Percentiles rank a stretch among this genome's conserved stretches.
These are phyloP conservation scores for Nakataea oryzae DNA, from an alignment of 2,329 filamentous ascomycete genomes.

Conservation along the genomic window DNA sequence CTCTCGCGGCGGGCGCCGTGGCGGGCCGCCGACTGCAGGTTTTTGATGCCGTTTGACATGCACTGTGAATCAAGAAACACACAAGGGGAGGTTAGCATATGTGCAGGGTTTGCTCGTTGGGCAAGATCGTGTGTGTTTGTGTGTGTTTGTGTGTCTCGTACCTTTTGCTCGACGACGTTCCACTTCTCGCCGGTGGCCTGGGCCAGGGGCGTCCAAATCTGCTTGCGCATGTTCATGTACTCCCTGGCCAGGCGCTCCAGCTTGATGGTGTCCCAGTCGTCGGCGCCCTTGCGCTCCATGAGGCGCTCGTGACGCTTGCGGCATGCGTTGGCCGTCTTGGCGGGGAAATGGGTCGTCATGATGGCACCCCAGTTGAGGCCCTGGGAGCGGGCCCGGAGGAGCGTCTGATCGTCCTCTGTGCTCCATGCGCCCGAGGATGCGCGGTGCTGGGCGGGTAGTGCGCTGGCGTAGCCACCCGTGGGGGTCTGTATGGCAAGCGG, in stretches of 20 bases:
- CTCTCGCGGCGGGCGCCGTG: constrained; percentile 56
- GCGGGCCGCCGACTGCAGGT: constrained; percentile 60
- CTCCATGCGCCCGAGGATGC: constrained; percentile 62
- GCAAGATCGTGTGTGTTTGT: too few species aligned
- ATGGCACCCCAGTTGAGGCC: constrained; percentile 81
- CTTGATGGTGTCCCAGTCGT: constrained; percentile 71
- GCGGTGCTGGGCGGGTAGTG: constrained; percentile 31
- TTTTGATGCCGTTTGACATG: constrained; percentile 76
- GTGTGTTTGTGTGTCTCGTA: too few species aligned
- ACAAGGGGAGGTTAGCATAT: neutral
- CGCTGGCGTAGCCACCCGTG: constrained; percentile 11
- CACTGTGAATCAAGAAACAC: constrained; percentile 40
- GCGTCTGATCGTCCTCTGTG: constrained; percentile 60
- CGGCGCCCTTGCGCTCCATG: constrained; percentile 63
- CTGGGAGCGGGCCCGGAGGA: constrained; percentile 60
- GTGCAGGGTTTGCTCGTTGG: too few species aligned
- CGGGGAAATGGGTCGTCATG: constrained; percentile 63
- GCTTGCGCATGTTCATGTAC: constrained; percentile 69
- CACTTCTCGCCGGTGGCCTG: constrained; percentile 72
- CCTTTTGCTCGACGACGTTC: constrained; percentile 58
- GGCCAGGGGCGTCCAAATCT: constrained; percentile 72
- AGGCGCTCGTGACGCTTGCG: constrained; percentile 81
- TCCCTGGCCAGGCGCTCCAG: constrained; percentile 64
- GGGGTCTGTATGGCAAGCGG: constrained; percentile 9
- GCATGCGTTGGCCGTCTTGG: constrained; percentile 74